phyloP scores from a whole-genome alignment of 1,284 basidiomycete genomes.

The Cutaneotrichosporon spelunceum region DNA sequence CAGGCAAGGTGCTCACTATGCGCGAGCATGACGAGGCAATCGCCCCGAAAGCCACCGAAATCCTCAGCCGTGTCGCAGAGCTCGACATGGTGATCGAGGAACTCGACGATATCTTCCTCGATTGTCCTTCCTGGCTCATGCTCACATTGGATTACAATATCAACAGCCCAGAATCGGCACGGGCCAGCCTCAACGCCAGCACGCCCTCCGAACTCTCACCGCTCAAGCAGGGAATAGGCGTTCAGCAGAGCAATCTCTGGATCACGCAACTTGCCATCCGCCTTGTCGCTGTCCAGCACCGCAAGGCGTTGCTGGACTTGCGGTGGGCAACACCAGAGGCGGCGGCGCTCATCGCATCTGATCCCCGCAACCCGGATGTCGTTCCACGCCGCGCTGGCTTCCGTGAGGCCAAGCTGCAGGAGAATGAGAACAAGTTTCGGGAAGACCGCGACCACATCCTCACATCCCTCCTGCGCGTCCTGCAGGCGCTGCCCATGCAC shows the following conservation, averaged over 20 bases:
- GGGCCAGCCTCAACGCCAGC: background rate
- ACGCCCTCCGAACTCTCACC: background rate
- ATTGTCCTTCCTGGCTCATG: background rate
- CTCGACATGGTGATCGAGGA: conserved; percentile 11
- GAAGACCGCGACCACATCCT: background rate
- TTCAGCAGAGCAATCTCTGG: conserved; percentile 9
- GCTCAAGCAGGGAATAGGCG: conserved; percentile 6
- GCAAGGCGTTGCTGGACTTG: conserved; percentile 7
- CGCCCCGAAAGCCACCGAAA: background rate
- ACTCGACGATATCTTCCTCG: conserved; percentile 7
- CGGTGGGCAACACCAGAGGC: background rate
- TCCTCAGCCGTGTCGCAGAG: background rate
- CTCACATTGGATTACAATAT: background rate
- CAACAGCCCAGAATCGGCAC: background rate
- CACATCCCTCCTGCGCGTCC: background rate
- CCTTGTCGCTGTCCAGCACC: conserved; percentile 7
- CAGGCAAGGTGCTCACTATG: conserved; percentile 3
- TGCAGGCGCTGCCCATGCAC: conserved; percentile 3
- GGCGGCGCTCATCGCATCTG: background rate
- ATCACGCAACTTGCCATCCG: conserved; percentile 6
- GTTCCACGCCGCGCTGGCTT: background rate
- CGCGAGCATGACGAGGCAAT: background rate
- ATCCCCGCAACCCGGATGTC: background rate
- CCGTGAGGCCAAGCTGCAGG: background rate
- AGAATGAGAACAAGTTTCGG: conserved; percentile 2